A percentile compares a stretch with the other conserved stretches of the same genome.
Evolutionary conservation across 108 stramenopile genomes (phyloP).

Genomic region (Poteriospumella lacustris): DNA sequence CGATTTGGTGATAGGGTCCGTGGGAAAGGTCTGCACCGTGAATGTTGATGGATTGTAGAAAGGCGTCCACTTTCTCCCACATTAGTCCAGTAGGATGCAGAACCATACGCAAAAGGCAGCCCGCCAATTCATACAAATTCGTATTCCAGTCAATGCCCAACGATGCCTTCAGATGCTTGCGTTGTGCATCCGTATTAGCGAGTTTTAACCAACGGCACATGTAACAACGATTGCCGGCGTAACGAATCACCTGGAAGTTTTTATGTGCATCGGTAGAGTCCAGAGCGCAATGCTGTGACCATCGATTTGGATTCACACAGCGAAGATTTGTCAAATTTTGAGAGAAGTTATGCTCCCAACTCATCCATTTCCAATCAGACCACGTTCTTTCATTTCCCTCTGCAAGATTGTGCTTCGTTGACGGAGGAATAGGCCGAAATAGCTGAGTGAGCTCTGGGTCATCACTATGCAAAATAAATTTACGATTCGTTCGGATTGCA

Average conservation of each 20-base stretch:
- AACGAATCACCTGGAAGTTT: background rate
- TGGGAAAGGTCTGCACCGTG: background rate
- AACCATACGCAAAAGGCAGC: background rate
- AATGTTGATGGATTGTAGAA: background rate
- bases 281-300: background rate
- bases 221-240: background rate
- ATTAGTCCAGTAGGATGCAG: background rate
- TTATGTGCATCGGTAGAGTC: background rate
- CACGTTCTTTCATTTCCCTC: background rate
- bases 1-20: background rate
- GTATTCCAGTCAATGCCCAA: too few relatives aligned
- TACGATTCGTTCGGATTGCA: constrained; percentile 18
- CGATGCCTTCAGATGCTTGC: background rate
- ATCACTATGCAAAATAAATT: background rate
- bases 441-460: too few relatives aligned
- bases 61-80: background rate
- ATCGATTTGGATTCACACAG: background rate
- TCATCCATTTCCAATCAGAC: background rate
- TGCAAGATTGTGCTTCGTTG: too few relatives aligned
- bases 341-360: background rate
- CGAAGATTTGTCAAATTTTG: background rate
- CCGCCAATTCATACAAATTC: constrained; percentile 11
- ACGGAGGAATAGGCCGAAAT: too few relatives aligned
- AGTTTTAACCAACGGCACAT: background rate
- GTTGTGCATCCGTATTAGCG: background rate